A percentile compares a stretch with the other conserved stretches of the same genome.
These are phyloP conservation scores for Vinca minor DNA, from an alignment of 257 asterid species.

Conservation along the genomic window DNA sequence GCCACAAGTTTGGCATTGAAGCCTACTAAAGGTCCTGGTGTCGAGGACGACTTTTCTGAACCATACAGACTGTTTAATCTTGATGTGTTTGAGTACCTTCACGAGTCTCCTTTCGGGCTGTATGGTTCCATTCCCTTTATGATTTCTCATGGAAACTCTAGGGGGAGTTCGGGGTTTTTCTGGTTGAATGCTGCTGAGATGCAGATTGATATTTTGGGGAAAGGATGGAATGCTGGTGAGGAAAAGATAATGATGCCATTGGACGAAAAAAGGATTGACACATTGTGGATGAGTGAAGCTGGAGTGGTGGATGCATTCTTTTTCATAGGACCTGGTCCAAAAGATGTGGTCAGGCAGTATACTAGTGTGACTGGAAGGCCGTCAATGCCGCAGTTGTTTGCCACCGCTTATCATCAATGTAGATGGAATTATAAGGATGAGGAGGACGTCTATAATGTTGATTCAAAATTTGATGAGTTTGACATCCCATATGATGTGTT, in stretches of 20 bases:
- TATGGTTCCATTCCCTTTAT: conserved; percentile 88
- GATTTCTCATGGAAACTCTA: conserved; percentile 74
- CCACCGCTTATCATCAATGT: conserved; percentile 91
- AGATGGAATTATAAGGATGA: conserved; percentile 98
- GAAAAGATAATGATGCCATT: conserved; percentile 54
- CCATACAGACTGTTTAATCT: conserved; percentile 91
- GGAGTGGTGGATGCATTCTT: conserved; percentile 90
- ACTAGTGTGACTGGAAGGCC: conserved; percentile 75
- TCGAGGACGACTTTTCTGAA: conserved; percentile 62
- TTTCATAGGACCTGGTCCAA: conserved; percentile 83
- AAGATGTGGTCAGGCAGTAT: conserved; percentile 88
- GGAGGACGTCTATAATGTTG: conserved; percentile 80
- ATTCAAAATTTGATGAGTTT: conserved; percentile 79
- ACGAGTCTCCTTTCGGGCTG: conserved; percentile 89
- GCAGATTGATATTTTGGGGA: conserved; percentile 92
- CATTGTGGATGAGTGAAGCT: conserved; percentile 97
- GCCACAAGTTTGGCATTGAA: conserved; percentile 88
- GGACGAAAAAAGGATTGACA: conserved; percentile 70
- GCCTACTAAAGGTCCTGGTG: conserved; percentile 80
- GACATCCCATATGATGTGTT: conserved; percentile 94
- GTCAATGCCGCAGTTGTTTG: conserved; percentile 86
- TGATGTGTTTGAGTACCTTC: conserved; percentile 79
- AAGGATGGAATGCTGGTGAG: conserved; percentile 63
- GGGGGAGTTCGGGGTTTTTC: conserved; percentile 93
- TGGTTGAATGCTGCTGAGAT: conserved; percentile 99